Evolutionary conservation across 2,329 filamentous ascomycete genomes (phyloP).

Genomic region (Cladophialophora exuberans): DNA sequence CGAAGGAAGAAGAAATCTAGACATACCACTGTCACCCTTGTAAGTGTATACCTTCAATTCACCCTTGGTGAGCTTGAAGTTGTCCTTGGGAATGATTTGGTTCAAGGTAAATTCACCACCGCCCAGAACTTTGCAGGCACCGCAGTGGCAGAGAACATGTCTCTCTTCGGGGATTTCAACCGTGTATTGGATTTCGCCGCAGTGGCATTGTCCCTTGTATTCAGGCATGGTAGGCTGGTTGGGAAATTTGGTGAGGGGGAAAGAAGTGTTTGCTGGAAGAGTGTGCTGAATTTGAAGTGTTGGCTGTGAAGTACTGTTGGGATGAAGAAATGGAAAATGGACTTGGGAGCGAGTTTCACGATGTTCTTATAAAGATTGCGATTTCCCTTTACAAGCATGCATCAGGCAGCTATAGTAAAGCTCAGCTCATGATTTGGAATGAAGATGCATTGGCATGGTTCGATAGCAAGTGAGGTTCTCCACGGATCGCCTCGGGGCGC

Average conservation of each 20-base stretch:
- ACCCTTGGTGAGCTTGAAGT: slow-evolving; percentile 58
- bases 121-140: slow-evolving; percentile 59
- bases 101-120: slow-evolving; percentile 58
- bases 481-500: background rate
- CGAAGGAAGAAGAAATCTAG: background rate
- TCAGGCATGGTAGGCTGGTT: slow-evolving; percentile 19
- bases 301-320: no score
- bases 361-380: background rate
- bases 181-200: slow-evolving; percentile 57
- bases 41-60: slow-evolving; percentile 57
- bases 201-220: slow-evolving; percentile 59
- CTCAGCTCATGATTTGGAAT: slow-evolving; percentile 9
- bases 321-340: background rate
- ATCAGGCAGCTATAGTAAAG: slow-evolving; percentile 6
- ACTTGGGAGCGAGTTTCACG: background rate
- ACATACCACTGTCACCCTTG: slow-evolving; percentile 56
- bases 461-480: background rate
- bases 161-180: slow-evolving; percentile 52
- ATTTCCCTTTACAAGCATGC: background rate
- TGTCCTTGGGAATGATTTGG: slow-evolving; percentile 55
- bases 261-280: background rate
- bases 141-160: slow-evolving; percentile 56
- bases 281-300: background rate
- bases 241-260: background rate
- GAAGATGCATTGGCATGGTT: background rate